Base-by-base conservation (phyloP, 2,329 filamentous ascomycete genomes). In the Pezicula neosporulosa region DNA sequence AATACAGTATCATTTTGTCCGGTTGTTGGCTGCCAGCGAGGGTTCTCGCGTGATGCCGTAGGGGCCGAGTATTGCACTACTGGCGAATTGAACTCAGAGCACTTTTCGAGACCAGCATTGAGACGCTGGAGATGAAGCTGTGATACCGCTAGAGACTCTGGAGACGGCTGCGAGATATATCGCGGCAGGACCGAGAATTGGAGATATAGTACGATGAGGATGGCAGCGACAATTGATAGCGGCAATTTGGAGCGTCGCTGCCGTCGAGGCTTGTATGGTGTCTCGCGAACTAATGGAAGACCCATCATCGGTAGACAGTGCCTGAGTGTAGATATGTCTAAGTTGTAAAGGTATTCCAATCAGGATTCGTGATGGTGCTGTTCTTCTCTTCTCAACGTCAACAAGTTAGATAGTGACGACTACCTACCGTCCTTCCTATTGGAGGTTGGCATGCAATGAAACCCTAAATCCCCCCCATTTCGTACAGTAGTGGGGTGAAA, bases 1-100 rank as follows among this genome's bases (percentile, higher is more conserved):
- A 74, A 50, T 4, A 72, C 48, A 2, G 66, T 69, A 41, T 60
- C 57, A 43, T 66, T 62, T 50, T 75, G 72, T 3, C 72, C 72
- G 44, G 60, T 67, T 13, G 56, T 56, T 2, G 63, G 24, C 28
- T 70, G 71, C 72, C 72, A 75, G 59, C 72, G 61, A 30, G 72
- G 66, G 56, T 75, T 75, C 16, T 49, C 50, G 30, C 66, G 55
- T 27, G 62, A 58, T 9, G 51, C 42, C 33, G 48, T 36, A 18
- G 45, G 42, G 38, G 60, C 56, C 44, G 57, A 55, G 44, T 66
- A 67, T 42, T 57, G 24, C 16, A 62, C 39, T 15, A 60, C 56
- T 44, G 58, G 58, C 6, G 58, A 57, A 13, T 56, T 52, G 27
- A 60, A 54, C 39, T 60, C 56, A 13, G 55, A 56, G 52, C 66